Evolutionary conservation across 2,329 filamentous ascomycete species (phyloP), one percentile per base, ranked within the genome.

Genomic region (Neonectria hederae): DNA sequence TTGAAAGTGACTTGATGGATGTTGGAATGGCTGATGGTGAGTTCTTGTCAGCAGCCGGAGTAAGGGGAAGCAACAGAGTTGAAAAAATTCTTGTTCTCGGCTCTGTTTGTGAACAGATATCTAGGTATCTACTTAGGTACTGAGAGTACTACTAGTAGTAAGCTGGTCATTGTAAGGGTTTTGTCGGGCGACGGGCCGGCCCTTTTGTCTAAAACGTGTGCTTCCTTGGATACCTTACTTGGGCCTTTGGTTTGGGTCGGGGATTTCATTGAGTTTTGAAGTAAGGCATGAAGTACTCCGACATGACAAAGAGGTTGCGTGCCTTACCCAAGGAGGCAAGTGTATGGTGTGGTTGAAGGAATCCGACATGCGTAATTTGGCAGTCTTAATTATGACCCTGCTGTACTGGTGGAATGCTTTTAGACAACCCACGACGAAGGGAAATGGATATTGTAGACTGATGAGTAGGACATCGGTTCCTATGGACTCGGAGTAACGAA

Each of bases 171-270:
- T 21, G 43, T 57, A 28, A 71, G 40, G 63, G 63, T 71, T 68
- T 69, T 49, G 55, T 64, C 53, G 60, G 59, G 58, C 49, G 46
- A 61, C 70, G 70, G 70, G 67, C 69, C 62, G 70, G 61, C 46
- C 70, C 70, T 38, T 69, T 63, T 69, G 59, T 48, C 61, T 57
- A 51, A 40, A 35, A 38, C 35, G 14, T 7, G 14, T n/a, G 14
- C 7, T n/a, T n/a, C 11, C 38, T 55, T 32, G 5, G 13, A 42
- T 24, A 30, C 21, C 30, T 11, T 24, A 30, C 21, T 43, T 11
- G 24, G 10, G 24, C 30, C 24, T 17, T 30, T 28, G 26, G 11
- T 14, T 46, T 26, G 22, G 19, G 21, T 17, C 6, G 43, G 42
- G 14, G 19, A 2, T 11, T 46, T 46, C 19, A 26, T 17, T 26